Conservation (phyloP, 2,329 filamentous ascomycete species). For the Immersiporthe knoxdaviesiana region DNA sequence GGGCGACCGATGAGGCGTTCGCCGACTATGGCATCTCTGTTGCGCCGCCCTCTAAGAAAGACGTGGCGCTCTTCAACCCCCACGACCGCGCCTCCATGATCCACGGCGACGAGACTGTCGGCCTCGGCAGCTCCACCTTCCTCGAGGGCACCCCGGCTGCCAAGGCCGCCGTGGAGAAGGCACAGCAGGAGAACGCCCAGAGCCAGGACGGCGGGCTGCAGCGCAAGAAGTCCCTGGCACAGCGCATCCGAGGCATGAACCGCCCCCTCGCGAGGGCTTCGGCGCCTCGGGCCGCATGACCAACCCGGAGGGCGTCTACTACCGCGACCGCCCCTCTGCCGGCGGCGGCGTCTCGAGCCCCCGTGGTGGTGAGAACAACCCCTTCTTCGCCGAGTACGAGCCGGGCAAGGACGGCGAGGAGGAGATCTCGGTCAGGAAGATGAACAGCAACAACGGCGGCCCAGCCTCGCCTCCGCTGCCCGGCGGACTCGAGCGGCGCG, state of each 20-base stretch:
- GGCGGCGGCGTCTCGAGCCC: constrained; percentile 38
- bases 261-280: constrained; percentile 63
- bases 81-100: constrained; percentile 69
- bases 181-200: constrained; percentile 66
- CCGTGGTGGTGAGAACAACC: constrained; percentile 61
- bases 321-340: constrained; percentile 39
- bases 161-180: constrained; percentile 74
- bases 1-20: constrained; percentile 80
- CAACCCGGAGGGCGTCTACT: constrained; percentile 56
- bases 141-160: constrained; percentile 91
- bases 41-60: constrained; percentile 41
- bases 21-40: constrained; percentile 62
- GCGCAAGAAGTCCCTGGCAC: constrained; percentile 92
- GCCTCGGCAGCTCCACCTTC: constrained; percentile 93
- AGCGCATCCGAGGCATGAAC: constrained; percentile 85
- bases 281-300: constrained; percentile 61
- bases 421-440: constrained; percentile 49
- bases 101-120: constrained; percentile 81
- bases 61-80: constrained; percentile 67
- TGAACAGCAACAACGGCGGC: constrained; percentile 43
- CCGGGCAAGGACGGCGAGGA: constrained; percentile 59
- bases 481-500: constrained; percentile 64
- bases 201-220: constrained; percentile 65
- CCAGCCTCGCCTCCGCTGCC: constrained; percentile 60
- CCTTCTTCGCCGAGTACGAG: constrained; percentile 83